A percentile compares a stretch with the other conserved stretches of the same genome.
Evolutionary conservation across 148 eudicot species (phyloP).

Genomic region (Arctostaphylos glauca): DNA sequence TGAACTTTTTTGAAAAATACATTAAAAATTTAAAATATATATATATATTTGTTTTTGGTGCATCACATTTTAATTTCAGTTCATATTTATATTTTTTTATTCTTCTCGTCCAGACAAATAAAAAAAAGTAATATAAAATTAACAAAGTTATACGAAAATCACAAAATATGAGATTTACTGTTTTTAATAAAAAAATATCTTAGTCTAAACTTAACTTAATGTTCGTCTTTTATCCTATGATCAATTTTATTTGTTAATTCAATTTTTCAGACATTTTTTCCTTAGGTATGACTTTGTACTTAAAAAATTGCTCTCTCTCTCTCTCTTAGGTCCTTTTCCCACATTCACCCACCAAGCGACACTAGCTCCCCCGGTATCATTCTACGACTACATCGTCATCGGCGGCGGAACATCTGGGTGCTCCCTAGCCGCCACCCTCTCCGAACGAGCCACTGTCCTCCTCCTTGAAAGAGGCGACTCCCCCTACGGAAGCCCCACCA

Average conservation of each 20-base stretch:
- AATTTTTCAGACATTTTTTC: not conserved
- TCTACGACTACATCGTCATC: conserved; percentile 76
- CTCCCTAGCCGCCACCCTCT: conserved; percentile 71
- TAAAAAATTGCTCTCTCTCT: not conserved
- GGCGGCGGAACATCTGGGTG: conserved; percentile 96
- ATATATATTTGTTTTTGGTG: no score
- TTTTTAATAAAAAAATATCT: no score
- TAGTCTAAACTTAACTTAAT: not conserved
- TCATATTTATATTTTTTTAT: no score
- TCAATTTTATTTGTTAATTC: not conserved
- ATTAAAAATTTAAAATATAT: no score
- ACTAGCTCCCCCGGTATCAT: conserved; percentile 39
- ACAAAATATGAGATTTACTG: no score
- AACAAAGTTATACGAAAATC: no score
- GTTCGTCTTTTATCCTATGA: not conserved
- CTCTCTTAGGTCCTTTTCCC: conserved; percentile 50
- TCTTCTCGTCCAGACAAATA: no score
- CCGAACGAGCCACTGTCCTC: conserved; percentile 48
- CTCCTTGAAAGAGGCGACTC: conserved; percentile 75
- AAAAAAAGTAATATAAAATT: no score
- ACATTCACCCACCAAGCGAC: conserved; percentile 64
- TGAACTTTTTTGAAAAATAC: no score
- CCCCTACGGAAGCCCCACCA: conserved; percentile 58
- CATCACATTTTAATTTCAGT: no score
- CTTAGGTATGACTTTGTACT: no score